Conservation (phyloP, 2,329 filamentous ascomycete genomes). For the Claviceps pusilla region DNA sequence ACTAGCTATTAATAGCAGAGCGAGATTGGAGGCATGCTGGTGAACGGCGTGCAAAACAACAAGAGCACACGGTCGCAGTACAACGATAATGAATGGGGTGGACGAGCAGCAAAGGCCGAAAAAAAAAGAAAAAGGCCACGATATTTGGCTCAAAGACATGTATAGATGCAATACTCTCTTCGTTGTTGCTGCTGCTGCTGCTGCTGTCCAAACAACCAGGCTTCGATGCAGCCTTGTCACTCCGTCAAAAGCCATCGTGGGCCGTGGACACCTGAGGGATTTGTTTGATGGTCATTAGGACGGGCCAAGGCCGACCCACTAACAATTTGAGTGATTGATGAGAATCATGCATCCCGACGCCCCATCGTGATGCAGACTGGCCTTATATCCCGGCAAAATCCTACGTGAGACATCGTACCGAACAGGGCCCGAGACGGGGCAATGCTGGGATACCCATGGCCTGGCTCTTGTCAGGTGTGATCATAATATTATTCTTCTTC, state of each 20-base stretch:
- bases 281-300: neutral
- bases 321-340: neutral
- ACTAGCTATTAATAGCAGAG: neutral
- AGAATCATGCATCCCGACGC: neutral
- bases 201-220: neutral
- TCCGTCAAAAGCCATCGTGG: neutral
- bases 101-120: too few relatives aligned
- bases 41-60: neutral
- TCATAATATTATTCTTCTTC: neutral
- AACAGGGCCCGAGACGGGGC: neutral
- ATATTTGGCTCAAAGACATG: too few relatives aligned
- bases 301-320: neutral
- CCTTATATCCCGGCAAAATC: neutral
- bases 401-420: neutral
- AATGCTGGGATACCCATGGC: neutral
- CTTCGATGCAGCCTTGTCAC: neutral
- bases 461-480: neutral
- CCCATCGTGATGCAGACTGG: neutral
- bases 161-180: too few relatives aligned
- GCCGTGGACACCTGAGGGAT: neutral
- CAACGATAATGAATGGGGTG: too few relatives aligned
- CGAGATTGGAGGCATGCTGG: neutral
- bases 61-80: too few relatives aligned
- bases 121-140: too few relatives aligned
- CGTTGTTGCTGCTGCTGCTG: too few relatives aligned